Evolutionary conservation across 805 yeast genomes (phyloP).

Genomic region (Cyberlindnera saturnus): DNA sequence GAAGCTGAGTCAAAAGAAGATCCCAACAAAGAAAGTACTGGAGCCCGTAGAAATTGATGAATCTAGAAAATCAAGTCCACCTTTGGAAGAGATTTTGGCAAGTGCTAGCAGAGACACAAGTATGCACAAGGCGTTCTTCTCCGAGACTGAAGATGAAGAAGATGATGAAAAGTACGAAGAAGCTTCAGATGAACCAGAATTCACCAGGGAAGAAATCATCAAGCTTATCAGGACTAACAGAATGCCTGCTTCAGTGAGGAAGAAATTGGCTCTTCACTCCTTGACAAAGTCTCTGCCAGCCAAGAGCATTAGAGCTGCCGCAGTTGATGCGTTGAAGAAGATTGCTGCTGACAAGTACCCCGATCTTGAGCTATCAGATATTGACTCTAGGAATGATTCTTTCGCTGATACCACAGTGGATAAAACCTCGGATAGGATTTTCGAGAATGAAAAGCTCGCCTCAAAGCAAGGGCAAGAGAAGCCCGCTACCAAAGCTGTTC

Average conservation of each 20-base stretch:
- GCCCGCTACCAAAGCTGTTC: too few relatives aligned
- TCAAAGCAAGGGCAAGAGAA: too few relatives aligned
- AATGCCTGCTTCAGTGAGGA: slow-evolving; percentile 5
- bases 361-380: slow-evolving; percentile 1
- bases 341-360: slow-evolving; percentile 7
- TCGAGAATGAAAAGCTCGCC: too few relatives aligned
- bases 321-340: slow-evolving; percentile 2
- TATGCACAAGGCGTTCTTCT: not conserved
- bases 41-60: not conserved
- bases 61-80: not conserved
- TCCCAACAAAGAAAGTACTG: slow-evolving; percentile 15
- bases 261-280: slow-evolving; percentile 7
- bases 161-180: not conserved
- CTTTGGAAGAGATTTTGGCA: not conserved
- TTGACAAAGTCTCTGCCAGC: slow-evolving; percentile 3
- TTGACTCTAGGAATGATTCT: too few relatives aligned
- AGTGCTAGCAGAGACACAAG: slow-evolving; percentile 1
- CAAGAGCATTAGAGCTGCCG: slow-evolving; percentile 1
- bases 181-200: slow-evolving; percentile 2
- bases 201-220: slow-evolving; percentile 5
- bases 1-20: slow-evolving; percentile 16
- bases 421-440: too few relatives aligned
- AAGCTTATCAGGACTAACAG: slow-evolving; percentile 4
- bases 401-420: too few relatives aligned
- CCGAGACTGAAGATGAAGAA: slow-evolving; percentile 1